Evolutionary conservation across 768 basidiomycete genomes (phyloP).

Genomic region (Daedaleopsis sinensis): DNA sequence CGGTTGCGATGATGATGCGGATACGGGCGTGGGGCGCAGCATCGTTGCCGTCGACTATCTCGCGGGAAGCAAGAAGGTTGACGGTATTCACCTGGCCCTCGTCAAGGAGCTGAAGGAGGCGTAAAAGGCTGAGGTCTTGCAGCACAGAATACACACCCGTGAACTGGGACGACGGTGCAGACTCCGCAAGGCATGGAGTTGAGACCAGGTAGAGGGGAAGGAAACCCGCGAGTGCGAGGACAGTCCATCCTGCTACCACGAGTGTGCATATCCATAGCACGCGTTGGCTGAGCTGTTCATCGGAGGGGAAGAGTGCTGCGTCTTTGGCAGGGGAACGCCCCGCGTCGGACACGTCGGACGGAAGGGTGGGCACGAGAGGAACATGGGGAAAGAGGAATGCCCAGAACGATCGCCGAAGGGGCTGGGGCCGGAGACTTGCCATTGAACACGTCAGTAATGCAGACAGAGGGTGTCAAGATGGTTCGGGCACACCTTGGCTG

Average conservation of each 20-base stretch:
- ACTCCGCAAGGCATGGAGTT: conserved; percentile 67
- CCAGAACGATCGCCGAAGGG: conserved; percentile 57
- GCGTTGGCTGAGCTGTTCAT: conserved; percentile 75
- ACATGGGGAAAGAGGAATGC: conserved; percentile 75
- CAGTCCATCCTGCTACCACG: conserved; percentile 65
- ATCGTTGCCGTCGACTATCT: conserved; percentile 37
- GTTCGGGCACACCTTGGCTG: conserved; percentile 57
- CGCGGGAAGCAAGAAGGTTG: conserved; percentile 33
- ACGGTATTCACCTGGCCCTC: conserved; percentile 28
- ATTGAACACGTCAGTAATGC: conserved; percentile 20
- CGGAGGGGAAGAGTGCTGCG: conserved; percentile 67
- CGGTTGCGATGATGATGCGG: conserved; percentile 70
- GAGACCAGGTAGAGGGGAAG: conserved; percentile 74
- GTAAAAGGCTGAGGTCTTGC: conserved; percentile 76
- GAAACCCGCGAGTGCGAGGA: conserved; percentile 70
- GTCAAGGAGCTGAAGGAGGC: conserved; percentile 68
- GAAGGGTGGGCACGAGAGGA: conserved; percentile 62
- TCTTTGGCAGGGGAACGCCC: conserved; percentile 52
- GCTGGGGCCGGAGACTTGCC: conserved; percentile 68
- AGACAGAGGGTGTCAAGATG: neutral
- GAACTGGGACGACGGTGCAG: conserved; percentile 45
- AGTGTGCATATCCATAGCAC: conserved; percentile 66
- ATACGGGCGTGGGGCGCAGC: conserved; percentile 50
- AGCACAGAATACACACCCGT: conserved; percentile 67
- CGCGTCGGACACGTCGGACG: conserved; percentile 57